These are phyloP conservation scores for Sporothrix brasiliensis DNA, from an alignment of 2,329 filamentous ascomycete species.

Conservation along the genomic window DNA sequence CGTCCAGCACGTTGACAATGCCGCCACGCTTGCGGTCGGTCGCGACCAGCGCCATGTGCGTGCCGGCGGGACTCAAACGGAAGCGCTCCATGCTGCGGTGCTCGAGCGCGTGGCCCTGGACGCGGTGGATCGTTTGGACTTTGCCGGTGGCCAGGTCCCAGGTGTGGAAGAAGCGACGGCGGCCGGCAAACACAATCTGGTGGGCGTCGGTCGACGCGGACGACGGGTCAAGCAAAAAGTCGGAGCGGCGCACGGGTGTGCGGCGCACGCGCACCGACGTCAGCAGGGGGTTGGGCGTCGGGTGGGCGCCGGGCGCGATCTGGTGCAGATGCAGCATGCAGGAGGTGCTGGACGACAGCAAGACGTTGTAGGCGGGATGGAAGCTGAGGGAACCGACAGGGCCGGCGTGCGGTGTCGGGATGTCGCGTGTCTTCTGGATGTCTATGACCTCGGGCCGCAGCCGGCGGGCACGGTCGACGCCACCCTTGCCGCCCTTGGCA, in stretches of 20 bases:
- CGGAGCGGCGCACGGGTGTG: conserved; percentile 81
- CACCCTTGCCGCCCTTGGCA: conserved; percentile 39
- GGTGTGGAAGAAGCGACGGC: conserved; percentile 87
- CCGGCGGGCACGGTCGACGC: conserved; percentile 60
- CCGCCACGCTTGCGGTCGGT: conserved; percentile 83
- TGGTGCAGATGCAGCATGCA: conserved; percentile 89
- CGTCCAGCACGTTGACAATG: conserved; percentile 81
- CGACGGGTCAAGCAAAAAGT: conserved; percentile 65
- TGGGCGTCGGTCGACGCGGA: conserved; percentile 53
- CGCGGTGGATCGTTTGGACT: conserved; percentile 78
- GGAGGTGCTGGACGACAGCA: conserved; percentile 85
- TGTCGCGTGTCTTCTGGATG: conserved; percentile 86
- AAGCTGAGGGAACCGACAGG: conserved; percentile 83
- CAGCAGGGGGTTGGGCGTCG: conserved; percentile 82
- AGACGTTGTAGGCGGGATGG: conserved; percentile 83
- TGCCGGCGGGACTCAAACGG: conserved; percentile 81
- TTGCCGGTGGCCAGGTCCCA: conserved; percentile 85
- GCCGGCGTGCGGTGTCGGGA: conserved; percentile 75
- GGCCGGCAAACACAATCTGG: conserved; percentile 84
- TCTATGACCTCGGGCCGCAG: conserved; percentile 85
- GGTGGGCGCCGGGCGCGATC: conserved; percentile 72
- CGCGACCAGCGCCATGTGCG: conserved; percentile 81
- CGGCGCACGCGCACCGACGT: conserved; percentile 85
- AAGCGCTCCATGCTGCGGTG: conserved; percentile 91
- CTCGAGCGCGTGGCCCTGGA: conserved; percentile 75